A percentile compares a stretch with the other conserved stretches of the same genome.
Evolutionary conservation across 2,329 filamentous ascomycete species (phyloP).

Genomic region (Fusarium sp.): DNA sequence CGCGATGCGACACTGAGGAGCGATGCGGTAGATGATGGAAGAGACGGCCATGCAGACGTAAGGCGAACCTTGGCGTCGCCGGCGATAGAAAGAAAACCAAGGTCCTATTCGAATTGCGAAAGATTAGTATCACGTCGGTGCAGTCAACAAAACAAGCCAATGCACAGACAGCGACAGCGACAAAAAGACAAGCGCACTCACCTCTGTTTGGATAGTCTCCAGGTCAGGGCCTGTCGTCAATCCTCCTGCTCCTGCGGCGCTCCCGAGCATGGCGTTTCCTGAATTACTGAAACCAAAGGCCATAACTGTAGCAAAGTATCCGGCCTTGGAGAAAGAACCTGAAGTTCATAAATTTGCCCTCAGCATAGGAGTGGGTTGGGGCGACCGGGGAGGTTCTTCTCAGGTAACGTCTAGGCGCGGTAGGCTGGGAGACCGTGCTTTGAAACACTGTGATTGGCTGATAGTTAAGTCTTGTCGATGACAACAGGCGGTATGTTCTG

Average conservation of each 20-base stretch:
- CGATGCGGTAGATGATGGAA: slow-evolving; percentile 82
- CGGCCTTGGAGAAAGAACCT: slow-evolving; percentile 47
- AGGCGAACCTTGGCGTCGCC: slow-evolving; percentile 87
- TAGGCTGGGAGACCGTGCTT: slow-evolving; percentile 46
- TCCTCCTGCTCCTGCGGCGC: slow-evolving; percentile 55
- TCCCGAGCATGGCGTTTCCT: slow-evolving; percentile 59
- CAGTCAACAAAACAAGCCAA: slow-evolving; percentile 34
- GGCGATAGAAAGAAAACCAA: slow-evolving; percentile 85
- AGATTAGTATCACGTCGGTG: slow-evolving; percentile 34
- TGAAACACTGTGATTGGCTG: slow-evolving; percentile 42
- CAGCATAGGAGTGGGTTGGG: slow-evolving; percentile 43
- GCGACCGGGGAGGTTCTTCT: slow-evolving; percentile 41
- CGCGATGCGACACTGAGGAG: slow-evolving; percentile 86
- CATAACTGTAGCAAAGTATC: slow-evolving; percentile 64
- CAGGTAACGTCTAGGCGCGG: slow-evolving; percentile 34
- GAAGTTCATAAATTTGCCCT: slow-evolving; percentile 49
- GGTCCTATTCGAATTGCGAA: slow-evolving; percentile 60
- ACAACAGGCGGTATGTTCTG: slow-evolving; percentile 7
- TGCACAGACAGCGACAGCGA: neutral
- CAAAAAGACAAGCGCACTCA: slow-evolving; percentile 55
- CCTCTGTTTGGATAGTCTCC: slow-evolving; percentile 85
- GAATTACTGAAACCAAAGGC: slow-evolving; percentile 72
- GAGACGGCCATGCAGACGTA: slow-evolving; percentile 80
- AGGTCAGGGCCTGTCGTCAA: slow-evolving; percentile 72
- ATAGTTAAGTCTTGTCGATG: slow-evolving; percentile 17